Base-by-base conservation (phyloP, 2,329 filamentous ascomycete species). In the Drechslerella coelobrocha region DNA sequence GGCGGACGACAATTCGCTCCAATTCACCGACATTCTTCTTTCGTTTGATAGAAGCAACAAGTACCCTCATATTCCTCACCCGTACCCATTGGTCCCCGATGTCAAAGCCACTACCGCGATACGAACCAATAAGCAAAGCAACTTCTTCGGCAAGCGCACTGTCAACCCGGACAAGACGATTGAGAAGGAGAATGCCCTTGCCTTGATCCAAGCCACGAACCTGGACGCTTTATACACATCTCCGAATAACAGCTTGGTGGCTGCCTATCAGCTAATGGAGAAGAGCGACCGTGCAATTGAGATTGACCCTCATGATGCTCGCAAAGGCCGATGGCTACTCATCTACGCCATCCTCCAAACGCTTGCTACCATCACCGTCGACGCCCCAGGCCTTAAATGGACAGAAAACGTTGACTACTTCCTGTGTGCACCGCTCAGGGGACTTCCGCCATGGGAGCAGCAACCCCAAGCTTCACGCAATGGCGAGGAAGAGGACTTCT, bases 31-130 rank as follows among this genome's bases (percentile, higher is more conserved):
- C 74, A 84, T 89, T 77, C 79, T 90, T 2, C 81, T 88, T 61
- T 82, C 84, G 61, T 90, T 86, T 72, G 88, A 90, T 78, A 87
- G 84, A 71, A 82, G 81, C 55, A 80, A 85, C 73, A 82, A 83
- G 6, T 88, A 85, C 75, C 87, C 87, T 2, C 86, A 89, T 69
- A 85, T 90, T 47, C 84, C 88, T 0, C 84, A 88, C 66, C 87
- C 88, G 0, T 89, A 87, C 73, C 86, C 88, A 0, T 78, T 89
- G 0, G 81, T 89, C 2, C 88, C 88, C 24, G 73, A 73, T 2
- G 55, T 56, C 27, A 71, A 63, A 39, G 56, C 60, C 12, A 45
- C 57, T 9, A 71, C 53, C 7, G 53, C 68, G 3, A 66, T 66
- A 55, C 61, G 56, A 14, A 50, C 52, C 12, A 68, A 68, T 14